phyloP scores from a whole-genome alignment of 2,329 filamentous ascomycete species.

The Fusarium sp. region DNA sequence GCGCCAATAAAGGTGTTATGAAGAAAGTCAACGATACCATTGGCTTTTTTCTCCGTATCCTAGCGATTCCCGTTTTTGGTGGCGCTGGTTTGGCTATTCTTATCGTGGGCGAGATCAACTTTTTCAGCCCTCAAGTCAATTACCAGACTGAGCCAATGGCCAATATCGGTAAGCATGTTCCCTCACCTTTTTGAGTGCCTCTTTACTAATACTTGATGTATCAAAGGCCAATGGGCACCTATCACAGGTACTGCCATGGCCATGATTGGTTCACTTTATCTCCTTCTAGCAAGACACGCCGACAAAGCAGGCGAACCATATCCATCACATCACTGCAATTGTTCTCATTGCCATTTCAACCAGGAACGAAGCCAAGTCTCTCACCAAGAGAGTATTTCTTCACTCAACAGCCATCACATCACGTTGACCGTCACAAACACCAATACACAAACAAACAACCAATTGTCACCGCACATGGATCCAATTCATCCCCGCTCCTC shows the following conservation, averaged over 20 bases:
- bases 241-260: conserved; percentile 68
- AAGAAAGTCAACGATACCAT: conserved; percentile 65
- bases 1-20: conserved; percentile 61
- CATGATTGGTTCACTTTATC: conserved; percentile 65
- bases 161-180: conserved; percentile 60
- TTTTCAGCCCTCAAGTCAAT: conserved; percentile 64
- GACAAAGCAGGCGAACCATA: not conserved
- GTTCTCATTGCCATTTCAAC: not conserved
- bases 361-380: not conserved
- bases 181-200: fast-evolving
- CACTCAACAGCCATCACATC: not conserved
- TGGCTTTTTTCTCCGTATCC: conserved; percentile 60
- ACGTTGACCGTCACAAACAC: not conserved
- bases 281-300: conserved; percentile 53
- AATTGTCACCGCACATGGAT: not conserved
- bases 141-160: conserved; percentile 71
- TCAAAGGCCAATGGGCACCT: conserved; percentile 65
- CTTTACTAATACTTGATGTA: not conserved
- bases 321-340: conserved; percentile 13
- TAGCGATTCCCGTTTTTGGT: conserved; percentile 67
- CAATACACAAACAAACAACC: not conserved
- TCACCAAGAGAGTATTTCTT: not conserved
- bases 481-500: not conserved
- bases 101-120: conserved; percentile 70
- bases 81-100: conserved; percentile 67